These are phyloP conservation scores for Yarrowia sp. DNA, from an alignment of 805 yeast genomes.

Conservation along the genomic window DNA sequence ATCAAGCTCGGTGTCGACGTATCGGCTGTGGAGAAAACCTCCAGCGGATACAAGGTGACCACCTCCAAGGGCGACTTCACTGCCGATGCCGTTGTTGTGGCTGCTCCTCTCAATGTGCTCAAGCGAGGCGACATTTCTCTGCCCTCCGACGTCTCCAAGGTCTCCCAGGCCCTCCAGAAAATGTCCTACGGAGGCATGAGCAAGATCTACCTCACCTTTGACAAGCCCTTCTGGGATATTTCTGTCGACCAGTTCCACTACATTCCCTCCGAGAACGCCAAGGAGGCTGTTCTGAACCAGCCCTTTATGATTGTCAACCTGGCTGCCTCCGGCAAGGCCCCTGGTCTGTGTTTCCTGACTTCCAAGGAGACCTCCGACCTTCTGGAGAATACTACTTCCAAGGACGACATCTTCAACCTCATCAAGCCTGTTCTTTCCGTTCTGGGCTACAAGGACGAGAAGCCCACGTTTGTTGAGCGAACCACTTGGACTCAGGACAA, in stretches of 20 bases:
- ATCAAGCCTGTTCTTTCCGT: constrained; percentile 32
- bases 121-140: constrained; percentile 33
- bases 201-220: constrained; percentile 37
- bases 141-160: constrained; percentile 33
- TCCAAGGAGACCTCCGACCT: constrained; percentile 31
- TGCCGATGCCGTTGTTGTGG: constrained; percentile 36
- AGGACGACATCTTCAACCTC: constrained; percentile 30
- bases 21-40: constrained; percentile 23
- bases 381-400: constrained; percentile 29
- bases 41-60: constrained; percentile 16
- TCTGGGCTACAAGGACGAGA: constrained; percentile 27
- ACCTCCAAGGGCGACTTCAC: constrained; percentile 28
- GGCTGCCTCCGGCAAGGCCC: constrained; percentile 33
- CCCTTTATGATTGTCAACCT: constrained; percentile 32
- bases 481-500: constrained; percentile 37
- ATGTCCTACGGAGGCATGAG: constrained; percentile 36
- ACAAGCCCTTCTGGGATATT: constrained; percentile 36
- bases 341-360: constrained; percentile 32
- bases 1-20: constrained; percentile 30
- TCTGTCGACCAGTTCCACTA: constrained; percentile 35
- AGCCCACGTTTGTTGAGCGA: constrained; percentile 29
- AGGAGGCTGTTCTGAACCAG: constrained; percentile 30
- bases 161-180: constrained; percentile 30
- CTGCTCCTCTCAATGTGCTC: constrained; percentile 38
- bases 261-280: constrained; percentile 30